A percentile compares a stretch with the other conserved stretches of the same genome.
Conservation (phyloP, 805 yeast genomes). For the Jamesozyma lodderae region DNA sequence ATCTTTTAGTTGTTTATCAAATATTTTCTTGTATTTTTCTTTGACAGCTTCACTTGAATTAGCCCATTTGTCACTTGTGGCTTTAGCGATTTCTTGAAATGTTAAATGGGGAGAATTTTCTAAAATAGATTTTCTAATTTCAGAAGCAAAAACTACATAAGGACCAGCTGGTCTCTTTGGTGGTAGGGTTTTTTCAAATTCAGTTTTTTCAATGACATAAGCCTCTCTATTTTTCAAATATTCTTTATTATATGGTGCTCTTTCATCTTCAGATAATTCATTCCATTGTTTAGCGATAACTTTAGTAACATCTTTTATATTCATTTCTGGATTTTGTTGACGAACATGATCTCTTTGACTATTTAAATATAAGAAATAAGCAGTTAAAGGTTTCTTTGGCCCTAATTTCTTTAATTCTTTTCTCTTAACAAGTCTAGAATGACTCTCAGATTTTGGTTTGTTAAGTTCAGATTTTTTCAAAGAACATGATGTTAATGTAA, state of each 20-base stretch:
- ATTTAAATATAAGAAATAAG: slow-evolving; percentile 17
- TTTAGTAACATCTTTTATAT: slow-evolving; percentile 33
- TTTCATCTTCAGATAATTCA: slow-evolving; percentile 57
- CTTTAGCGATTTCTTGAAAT: slow-evolving; percentile 15
- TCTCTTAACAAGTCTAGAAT: slow-evolving; percentile 16
- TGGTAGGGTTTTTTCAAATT: slow-evolving; percentile 13
- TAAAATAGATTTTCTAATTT: slow-evolving; percentile 12
- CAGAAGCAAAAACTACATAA: slow-evolving; percentile 18
- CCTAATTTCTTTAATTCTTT: slow-evolving; percentile 15
- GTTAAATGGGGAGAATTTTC: slow-evolving; percentile 13
- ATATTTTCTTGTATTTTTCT: slow-evolving; percentile 19
- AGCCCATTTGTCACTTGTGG: slow-evolving; percentile 24
- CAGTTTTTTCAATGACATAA: slow-evolving; percentile 6
- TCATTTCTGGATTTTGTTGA: slow-evolving; percentile 15
- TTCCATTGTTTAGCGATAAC: slow-evolving; percentile 82
- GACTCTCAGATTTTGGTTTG: slow-evolving; percentile 7
- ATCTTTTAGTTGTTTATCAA: slow-evolving; percentile 12
- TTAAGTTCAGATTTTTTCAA: slow-evolving; percentile 4
- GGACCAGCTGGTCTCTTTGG: slow-evolving; percentile 28
- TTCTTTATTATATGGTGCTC: slow-evolving; percentile 60
- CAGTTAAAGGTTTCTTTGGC: slow-evolving; percentile 24
- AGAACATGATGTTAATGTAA: background rate
- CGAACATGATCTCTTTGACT: slow-evolving; percentile 11
- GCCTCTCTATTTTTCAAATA: slow-evolving; percentile 10
- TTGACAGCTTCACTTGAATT: slow-evolving; percentile 14